Evolutionary conservation across 805 yeast genomes (phyloP).

Genomic region (Starmerella tilneyi): DNA sequence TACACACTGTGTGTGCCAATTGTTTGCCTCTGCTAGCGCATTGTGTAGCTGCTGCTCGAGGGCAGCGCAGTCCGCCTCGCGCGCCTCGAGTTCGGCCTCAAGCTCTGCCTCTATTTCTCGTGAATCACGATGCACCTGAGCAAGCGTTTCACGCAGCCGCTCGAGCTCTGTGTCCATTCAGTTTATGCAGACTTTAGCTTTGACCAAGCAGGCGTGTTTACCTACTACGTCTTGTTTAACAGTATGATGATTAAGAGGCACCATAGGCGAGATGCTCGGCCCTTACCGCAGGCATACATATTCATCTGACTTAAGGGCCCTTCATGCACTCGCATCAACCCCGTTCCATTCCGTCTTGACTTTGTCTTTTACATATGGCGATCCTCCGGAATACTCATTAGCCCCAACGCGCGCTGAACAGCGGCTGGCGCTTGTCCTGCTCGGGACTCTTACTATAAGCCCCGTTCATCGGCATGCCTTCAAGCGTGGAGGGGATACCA

Average conservation of each 20-base stretch:
- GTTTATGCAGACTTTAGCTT: no score
- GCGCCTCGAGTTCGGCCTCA: constrained; percentile 36
- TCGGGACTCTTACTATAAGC: constrained; percentile 30
- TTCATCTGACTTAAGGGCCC: no score
- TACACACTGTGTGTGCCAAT: constrained; percentile 17
- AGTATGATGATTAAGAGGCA: no score
- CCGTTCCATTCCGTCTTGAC: no score
- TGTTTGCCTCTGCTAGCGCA: constrained; percentile 27
- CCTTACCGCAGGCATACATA: no score
- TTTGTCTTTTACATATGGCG: no score
- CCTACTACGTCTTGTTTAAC: no score
- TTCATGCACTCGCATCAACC: no score
- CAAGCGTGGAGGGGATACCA: constrained; percentile 22
- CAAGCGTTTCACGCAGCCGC: constrained; percentile 36
- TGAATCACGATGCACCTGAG: constrained; percentile 38
- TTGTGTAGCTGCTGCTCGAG: constrained; percentile 26
- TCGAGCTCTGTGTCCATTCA: constrained; percentile 32
- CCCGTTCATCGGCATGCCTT: constrained; percentile 30
- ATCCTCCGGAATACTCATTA: no score
- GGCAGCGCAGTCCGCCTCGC: constrained; percentile 27
- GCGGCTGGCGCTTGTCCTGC: constrained; percentile 10
- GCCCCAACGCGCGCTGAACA: constrained; percentile 22
- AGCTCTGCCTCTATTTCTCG: constrained; percentile 39
- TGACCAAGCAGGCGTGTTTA: no score
- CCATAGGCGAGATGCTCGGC: no score